Base-by-base conservation (phyloP, 164 flowering plant species). In the Malania oleifera region DNA sequence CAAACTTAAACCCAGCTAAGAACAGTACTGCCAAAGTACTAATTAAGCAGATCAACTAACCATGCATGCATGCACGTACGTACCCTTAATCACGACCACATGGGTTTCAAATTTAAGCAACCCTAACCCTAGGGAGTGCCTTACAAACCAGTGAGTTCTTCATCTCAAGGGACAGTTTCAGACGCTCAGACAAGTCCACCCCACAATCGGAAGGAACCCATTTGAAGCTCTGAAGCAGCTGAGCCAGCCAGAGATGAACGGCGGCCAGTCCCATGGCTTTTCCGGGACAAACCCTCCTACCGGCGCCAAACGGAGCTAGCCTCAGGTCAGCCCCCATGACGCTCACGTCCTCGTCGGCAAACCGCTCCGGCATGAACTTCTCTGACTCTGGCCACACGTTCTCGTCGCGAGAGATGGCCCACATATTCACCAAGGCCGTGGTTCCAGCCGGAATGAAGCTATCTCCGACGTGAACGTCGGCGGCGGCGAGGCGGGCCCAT, bases 391-490 rank as follows among this genome's bases (percentile, higher is more conserved):
- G n/a, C 48, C 48, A 44, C 5, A 14, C 5, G 4, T 4, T 44
- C 8, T 14, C 48, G 48, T 44, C 48, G 48, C 22, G n/a, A 4
- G 79, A 67, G 37, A 78, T 75, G 7, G 79, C 71, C 82, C 82
- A 78, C 82, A 75, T 75, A 67, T 75, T 78, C 64, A 75, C 82
- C 79, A 70, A 72, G 2, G 79, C 79, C 9, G 75, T 78, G 1
- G 82, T 78, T 12, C 79, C 82, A 1, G 75, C 75, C 0, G 79
- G 82, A 17, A 78, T 56, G 44, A 62, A 62, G 48, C 61, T 35
- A 7, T 54, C 45, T 3, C 76, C 77, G 2, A 78, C 37, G 27
- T 63, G 63, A 58, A 68, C 70, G 37, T 78, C 79, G 51, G 10
- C 7, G 22, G 22, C 15, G 5, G 48, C 48, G 19, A 44, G 48